Percentiles rank a stretch among this genome's conserved stretches.
Evolutionary conservation across 441 rosid genomes (phyloP).

Genomic region (Gossypium laxum): DNA sequence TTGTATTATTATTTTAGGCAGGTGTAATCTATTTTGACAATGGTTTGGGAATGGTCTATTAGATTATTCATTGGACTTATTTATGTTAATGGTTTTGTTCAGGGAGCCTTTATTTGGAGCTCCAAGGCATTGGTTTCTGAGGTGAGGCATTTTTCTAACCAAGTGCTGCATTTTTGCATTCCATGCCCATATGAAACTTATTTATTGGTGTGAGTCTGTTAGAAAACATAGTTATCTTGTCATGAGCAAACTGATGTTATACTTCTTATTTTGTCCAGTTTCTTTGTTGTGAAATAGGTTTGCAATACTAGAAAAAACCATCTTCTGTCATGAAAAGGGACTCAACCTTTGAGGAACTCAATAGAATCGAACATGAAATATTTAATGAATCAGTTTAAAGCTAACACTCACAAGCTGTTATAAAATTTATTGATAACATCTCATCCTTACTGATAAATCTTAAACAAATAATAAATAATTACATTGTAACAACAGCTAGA

Average conservation of each 20-base stretch:
- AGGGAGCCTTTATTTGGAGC: slow-evolving; percentile 96
- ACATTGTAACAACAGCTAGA: neutral
- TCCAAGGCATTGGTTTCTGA: slow-evolving; percentile 74
- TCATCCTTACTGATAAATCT: too few species aligned
- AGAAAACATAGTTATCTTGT: neutral
- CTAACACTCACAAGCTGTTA: too few species aligned
- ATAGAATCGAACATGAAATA: neutral
- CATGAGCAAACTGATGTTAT: neutral
- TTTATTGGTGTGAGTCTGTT: neutral
- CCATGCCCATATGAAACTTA: neutral
- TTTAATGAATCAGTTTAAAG: neutral
- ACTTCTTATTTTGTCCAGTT: neutral
- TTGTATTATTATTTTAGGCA: neutral
- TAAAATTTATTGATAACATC: too few species aligned
- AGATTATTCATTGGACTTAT: slow-evolving; percentile 9
- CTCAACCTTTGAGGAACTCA: neutral
- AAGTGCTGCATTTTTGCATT: neutral
- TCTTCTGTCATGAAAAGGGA: neutral
- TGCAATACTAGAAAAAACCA: neutral
- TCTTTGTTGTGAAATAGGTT: slow-evolving; percentile 4
- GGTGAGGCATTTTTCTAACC: slow-evolving; percentile 32
- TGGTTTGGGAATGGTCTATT: slow-evolving; percentile 9
- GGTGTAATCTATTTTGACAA: neutral
- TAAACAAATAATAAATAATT: too few species aligned
- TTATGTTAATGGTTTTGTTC: slow-evolving; percentile 13